Evolutionary conservation across 345 rosid species (phyloP).

Genomic region (Triadica sebifera): DNA sequence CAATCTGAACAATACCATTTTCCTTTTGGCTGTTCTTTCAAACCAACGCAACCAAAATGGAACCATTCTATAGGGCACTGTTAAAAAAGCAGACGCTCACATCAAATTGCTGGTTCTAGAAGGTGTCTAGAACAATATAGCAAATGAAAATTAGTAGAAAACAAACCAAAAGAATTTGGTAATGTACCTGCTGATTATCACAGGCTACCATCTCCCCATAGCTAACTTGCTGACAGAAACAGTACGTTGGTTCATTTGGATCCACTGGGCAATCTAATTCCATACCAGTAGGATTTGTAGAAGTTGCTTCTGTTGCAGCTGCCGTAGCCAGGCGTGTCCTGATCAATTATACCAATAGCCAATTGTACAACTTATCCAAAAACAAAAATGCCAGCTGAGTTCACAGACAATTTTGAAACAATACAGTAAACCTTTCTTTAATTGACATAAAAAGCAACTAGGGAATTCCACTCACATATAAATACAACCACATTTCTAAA

Average conservation of each 20-base stretch:
- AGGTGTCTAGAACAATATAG: neutral
- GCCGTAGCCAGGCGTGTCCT: slow-evolving; percentile 73
- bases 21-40: slow-evolving; percentile 86
- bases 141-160: neutral
- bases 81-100: slow-evolving; percentile 7
- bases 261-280: slow-evolving; percentile 92
- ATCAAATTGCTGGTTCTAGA: slow-evolving; percentile 15
- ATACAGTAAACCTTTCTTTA: no score
- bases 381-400: neutral
- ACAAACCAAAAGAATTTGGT: neutral
- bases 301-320: slow-evolving; percentile 39
- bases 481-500: no score
- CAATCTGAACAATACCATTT: slow-evolving; percentile 94
- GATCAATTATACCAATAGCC: slow-evolving; percentile 7
- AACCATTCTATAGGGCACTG: slow-evolving; percentile 99
- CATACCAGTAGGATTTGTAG: slow-evolving; percentile 64
- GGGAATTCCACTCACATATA: neutral
- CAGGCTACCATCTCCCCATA: slow-evolving; percentile 97
- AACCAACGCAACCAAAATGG: slow-evolving; percentile 89
- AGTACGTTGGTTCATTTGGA: slow-evolving; percentile 95
- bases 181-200: slow-evolving; percentile 75
- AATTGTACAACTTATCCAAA: neutral
- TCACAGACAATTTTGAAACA: no score
- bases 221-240: slow-evolving; percentile 95
- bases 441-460: neutral